Evolutionary conservation across 352 stramenopile genomes (phyloP).

Genomic region (Phytophthora colocasiae): DNA sequence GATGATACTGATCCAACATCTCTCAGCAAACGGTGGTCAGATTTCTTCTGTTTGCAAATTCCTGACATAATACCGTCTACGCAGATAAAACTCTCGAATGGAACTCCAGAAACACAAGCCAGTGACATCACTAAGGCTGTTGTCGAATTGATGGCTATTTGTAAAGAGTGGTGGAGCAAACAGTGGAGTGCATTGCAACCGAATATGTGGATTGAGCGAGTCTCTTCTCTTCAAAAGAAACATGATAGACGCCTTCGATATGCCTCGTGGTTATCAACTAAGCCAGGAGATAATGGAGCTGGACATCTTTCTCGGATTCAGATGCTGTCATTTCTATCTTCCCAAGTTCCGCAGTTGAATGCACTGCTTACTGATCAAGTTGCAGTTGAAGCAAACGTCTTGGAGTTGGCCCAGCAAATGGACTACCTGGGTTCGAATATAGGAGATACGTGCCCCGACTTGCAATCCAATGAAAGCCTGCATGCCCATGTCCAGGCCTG

Average conservation of each 20-base stretch:
- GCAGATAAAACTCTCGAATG: slow-evolving; percentile 10
- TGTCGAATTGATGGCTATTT: slow-evolving; percentile 25
- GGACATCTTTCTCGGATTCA: slow-evolving; percentile 38
- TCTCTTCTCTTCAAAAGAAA: slow-evolving; percentile 21
- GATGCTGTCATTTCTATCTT: slow-evolving; percentile 48
- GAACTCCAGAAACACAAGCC: slow-evolving; percentile 4
- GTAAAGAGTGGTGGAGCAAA: slow-evolving; percentile 25
- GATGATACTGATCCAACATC: slow-evolving; percentile 2
- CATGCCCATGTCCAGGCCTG: slow-evolving; percentile 45
- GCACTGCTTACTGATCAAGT: slow-evolving; percentile 44
- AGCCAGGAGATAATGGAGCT: background rate
- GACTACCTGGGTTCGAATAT: slow-evolving; percentile 53
- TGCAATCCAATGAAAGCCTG: slow-evolving; percentile 24
- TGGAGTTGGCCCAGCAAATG: slow-evolving; percentile 63
- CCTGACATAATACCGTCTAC: slow-evolving; percentile 45
- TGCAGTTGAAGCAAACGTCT: slow-evolving; percentile 38
- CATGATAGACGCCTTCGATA: slow-evolving; percentile 53
- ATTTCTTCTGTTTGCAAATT: slow-evolving; percentile 41
- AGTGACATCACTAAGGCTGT: slow-evolving; percentile 24
- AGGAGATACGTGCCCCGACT: slow-evolving; percentile 2
- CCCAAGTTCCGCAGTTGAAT: slow-evolving; percentile 48
- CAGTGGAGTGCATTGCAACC: slow-evolving; percentile 26
- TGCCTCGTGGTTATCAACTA: slow-evolving; percentile 38
- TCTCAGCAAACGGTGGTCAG: slow-evolving; percentile 36
- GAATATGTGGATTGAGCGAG: slow-evolving; percentile 12